Evolutionary conservation across 805 yeast genomes (phyloP).

Genomic region (Candida mattraensis): DNA sequence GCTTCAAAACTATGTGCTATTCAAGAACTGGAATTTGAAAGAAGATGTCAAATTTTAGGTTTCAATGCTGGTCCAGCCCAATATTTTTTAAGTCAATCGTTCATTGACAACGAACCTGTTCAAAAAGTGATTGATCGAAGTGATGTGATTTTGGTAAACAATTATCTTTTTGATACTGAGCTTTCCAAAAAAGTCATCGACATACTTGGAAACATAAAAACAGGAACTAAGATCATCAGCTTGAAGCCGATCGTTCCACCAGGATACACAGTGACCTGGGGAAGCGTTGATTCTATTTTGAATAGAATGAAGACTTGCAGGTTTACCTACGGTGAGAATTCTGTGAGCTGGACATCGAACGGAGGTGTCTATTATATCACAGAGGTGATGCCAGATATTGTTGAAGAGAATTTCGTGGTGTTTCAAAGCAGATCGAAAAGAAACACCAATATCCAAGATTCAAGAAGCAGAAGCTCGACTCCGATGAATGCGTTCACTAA

Average conservation of each 20-base stretch:
- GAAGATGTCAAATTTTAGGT: conserved; percentile 64
- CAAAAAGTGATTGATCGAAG: conserved; percentile 53
- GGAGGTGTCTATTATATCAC: conserved; percentile 79
- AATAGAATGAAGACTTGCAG: conserved; percentile 65
- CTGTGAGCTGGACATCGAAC: conserved; percentile 90
- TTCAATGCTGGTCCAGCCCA: conserved; percentile 54
- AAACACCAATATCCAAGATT: conserved; percentile 18
- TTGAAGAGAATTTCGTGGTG: conserved; percentile 33
- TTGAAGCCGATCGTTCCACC: conserved; percentile 78
- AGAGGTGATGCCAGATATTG: conserved; percentile 48
- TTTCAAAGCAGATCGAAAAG: conserved; percentile 28
- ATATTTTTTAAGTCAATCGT: conserved; percentile 67
- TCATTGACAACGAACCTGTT: conserved; percentile 64
- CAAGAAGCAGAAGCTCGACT: conserved; percentile 22
- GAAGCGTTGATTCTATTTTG: conserved; percentile 54
- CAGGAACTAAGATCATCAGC: conserved; percentile 78
- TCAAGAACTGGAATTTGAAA: conserved; percentile 59
- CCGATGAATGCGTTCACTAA: conserved; percentile 35
- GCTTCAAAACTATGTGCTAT: conserved; percentile 67
- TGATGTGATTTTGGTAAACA: conserved; percentile 76
- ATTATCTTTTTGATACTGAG: conserved; percentile 77
- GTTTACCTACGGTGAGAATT: conserved; percentile 60
- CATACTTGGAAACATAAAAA: conserved; percentile 59
- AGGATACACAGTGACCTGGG: conserved; percentile 62
- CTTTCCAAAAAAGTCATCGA: conserved; percentile 66